Conservation (phyloP, 2,329 filamentous ascomycete genomes). For the Nannizzia gypsea region DNA sequence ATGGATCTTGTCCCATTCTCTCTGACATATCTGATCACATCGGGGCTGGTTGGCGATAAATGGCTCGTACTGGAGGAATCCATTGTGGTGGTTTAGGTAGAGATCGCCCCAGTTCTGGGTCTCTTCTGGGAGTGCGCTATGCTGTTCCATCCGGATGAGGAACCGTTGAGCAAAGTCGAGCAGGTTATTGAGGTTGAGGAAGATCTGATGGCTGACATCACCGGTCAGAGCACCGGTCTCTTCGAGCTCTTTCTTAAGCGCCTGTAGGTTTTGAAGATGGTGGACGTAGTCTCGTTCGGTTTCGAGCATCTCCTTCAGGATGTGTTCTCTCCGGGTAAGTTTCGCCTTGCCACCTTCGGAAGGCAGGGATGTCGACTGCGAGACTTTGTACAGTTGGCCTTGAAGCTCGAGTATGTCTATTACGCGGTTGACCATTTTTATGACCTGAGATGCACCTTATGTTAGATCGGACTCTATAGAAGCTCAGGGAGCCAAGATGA, state of each 20-base stretch:
- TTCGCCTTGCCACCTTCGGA: slow-evolving; percentile 40
- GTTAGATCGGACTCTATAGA: not conserved
- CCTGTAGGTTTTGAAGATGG: slow-evolving; percentile 85
- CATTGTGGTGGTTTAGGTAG: slow-evolving; percentile 72
- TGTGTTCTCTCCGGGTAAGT: slow-evolving; percentile 67
- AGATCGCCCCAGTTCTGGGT: slow-evolving; percentile 91
- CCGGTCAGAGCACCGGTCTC: slow-evolving; percentile 79
- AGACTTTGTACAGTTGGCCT: slow-evolving; percentile 59
- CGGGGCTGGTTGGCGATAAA: slow-evolving; percentile 96
- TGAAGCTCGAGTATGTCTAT: slow-evolving; percentile 73
- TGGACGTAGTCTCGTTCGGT: slow-evolving; percentile 97
- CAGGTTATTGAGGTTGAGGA: slow-evolving; percentile 88
- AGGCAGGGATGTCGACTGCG: slow-evolving; percentile 40
- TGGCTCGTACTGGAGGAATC: slow-evolving; percentile 86
- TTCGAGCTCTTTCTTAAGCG: slow-evolving; percentile 80
- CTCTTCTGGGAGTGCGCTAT: slow-evolving; percentile 65
- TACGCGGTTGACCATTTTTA: slow-evolving; percentile 82
- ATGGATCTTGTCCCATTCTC: slow-evolving; percentile 77
- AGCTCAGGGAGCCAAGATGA: not conserved
- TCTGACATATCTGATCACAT: slow-evolving; percentile 71
- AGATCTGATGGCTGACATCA: slow-evolving; percentile 86
- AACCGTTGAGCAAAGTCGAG: slow-evolving; percentile 93
- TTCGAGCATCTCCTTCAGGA: slow-evolving; percentile 81
- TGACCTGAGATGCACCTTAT: slow-evolving; percentile 52
- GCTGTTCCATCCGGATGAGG: slow-evolving; percentile 88